Evolutionary conservation across 2,329 filamentous ascomycete genomes (phyloP), one percentile per base, ranked within the genome.

Genomic region (Neonectria neomacrospora): DNA sequence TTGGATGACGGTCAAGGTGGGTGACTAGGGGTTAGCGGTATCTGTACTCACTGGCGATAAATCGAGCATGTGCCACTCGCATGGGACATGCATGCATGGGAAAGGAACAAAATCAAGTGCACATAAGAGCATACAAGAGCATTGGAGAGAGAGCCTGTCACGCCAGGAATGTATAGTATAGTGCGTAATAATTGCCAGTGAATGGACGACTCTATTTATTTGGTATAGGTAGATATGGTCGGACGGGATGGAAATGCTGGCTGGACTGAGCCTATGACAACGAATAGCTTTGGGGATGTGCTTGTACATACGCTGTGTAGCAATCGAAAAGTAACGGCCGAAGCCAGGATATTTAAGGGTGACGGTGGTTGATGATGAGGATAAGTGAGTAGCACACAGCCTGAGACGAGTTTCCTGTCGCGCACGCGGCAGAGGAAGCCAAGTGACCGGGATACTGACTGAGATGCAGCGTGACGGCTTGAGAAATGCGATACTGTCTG

Each of bases 161-260:
- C 50, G 57, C 68, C 55, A 10, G 41, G 34, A 34, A 23, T 62
- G 54, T 66, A 69, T 48, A 63, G 28, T 58, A 68, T 48, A 58
- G 26, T 52, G 60, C 61, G 52, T 65, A 68, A 69, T 63, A 56
- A 59, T 55, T 58, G 51, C 51, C 37, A 64, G 18, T 26, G 45
- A 37, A 39, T 39, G 32, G 11, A 34, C 47, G 22, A 32, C 16
- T 63, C 61, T 16, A 45, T 58, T 59, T 57, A 44, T 34, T 62
- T 41, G 30, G 47, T 26, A 64, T 65, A 66, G 58, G 61, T 34
- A 48, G 56, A 37, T 58, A 62, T 64, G 66, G 66, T 69, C 58
- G 32, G 58, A 57, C 26, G 50, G 37, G 23, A 39, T 30, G 59
- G 42, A 42, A 54, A 23, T 20, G 28, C 41, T 54, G 22, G 54